phyloP scores from a whole-genome alignment of 148 eudicot species.

The Cornus kousa region DNA sequence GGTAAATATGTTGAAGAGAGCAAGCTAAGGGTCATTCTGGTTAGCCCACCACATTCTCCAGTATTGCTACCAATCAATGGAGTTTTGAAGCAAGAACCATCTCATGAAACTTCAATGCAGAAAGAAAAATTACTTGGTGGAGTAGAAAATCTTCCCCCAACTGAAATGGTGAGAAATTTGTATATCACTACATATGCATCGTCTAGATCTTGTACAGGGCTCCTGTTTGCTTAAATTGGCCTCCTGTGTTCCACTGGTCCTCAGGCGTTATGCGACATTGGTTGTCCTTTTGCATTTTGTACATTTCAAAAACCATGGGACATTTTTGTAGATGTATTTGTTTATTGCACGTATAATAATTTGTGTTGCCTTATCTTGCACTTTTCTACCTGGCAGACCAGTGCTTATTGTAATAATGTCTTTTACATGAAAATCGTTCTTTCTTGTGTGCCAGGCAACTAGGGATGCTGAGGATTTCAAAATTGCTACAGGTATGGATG shows the following conservation, averaged over 20 bases:
- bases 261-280: neutral
- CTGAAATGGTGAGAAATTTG: conserved; percentile 31
- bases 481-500: conserved; percentile 23
- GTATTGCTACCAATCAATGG: conserved; percentile 37
- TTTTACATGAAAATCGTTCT: neutral
- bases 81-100: conserved; percentile 33
- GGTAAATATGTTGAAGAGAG: conserved; percentile 52
- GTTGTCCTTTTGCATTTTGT: neutral
- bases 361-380: neutral
- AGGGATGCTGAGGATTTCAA: conserved; percentile 34
- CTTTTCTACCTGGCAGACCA: neutral
- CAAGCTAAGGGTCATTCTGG: conserved; percentile 62
- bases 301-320: neutral
- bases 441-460: conserved; percentile 9
- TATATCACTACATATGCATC: neutral
- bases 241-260: neutral
- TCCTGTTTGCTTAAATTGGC: neutral
- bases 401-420: neutral
- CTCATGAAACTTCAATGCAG: conserved; percentile 24
- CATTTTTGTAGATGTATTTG: neutral
- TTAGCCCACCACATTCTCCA: conserved; percentile 48
- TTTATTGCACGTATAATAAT: neutral
- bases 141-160: conserved; percentile 41
- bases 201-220: neutral
- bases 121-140: conserved; percentile 31